A percentile compares a stretch with the other conserved stretches of the same genome.
phyloP scores from a whole-genome alignment of 2,329 filamentous ascomycete genomes.

The Aspergillus pseudoviridinutans region DNA sequence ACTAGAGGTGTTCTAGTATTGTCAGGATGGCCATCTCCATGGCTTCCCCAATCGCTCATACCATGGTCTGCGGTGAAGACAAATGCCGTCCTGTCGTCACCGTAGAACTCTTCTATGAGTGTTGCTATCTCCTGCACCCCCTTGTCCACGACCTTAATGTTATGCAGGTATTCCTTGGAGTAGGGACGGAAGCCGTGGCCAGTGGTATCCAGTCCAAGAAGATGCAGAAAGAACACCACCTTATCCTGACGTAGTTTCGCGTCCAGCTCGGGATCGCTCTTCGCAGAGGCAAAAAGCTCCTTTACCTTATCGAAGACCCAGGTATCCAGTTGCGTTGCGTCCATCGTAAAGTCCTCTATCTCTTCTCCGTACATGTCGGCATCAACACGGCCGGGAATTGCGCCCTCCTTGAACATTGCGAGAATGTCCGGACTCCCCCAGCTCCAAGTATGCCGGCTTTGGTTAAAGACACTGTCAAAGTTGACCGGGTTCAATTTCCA shows the following conservation, averaged over 20 bases:
- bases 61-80: slow-evolving; percentile 97
- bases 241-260: slow-evolving; percentile 74
- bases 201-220: slow-evolving; percentile 86
- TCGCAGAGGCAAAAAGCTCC: slow-evolving; percentile 75
- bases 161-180: slow-evolving; percentile 90
- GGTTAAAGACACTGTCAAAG: slow-evolving; percentile 98
- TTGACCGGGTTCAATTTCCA: slow-evolving; percentile 99
- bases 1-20: slow-evolving; percentile 94
- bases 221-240: slow-evolving; percentile 89
- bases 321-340: slow-evolving; percentile 75
- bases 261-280: slow-evolving; percentile 70
- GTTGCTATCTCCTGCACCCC: slow-evolving; percentile 81
- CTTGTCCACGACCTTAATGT: slow-evolving; percentile 89
- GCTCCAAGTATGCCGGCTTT: slow-evolving; percentile 95
- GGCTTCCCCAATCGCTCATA: slow-evolving; percentile 99
- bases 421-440: slow-evolving; percentile 98
- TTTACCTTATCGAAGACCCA: slow-evolving; percentile 98
- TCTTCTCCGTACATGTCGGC: slow-evolving; percentile 80
- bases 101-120: slow-evolving; percentile 81
- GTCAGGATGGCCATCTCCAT: slow-evolving; percentile 94
- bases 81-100: slow-evolving; percentile 79
- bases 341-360: slow-evolving; percentile 81
- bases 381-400: slow-evolving; percentile 79
- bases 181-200: slow-evolving; percentile 86
- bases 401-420: slow-evolving; percentile 95